These are phyloP conservation scores for Diaporthe capsici DNA, from an alignment of 2,329 filamentous ascomycete species.

Conservation along the genomic window DNA sequence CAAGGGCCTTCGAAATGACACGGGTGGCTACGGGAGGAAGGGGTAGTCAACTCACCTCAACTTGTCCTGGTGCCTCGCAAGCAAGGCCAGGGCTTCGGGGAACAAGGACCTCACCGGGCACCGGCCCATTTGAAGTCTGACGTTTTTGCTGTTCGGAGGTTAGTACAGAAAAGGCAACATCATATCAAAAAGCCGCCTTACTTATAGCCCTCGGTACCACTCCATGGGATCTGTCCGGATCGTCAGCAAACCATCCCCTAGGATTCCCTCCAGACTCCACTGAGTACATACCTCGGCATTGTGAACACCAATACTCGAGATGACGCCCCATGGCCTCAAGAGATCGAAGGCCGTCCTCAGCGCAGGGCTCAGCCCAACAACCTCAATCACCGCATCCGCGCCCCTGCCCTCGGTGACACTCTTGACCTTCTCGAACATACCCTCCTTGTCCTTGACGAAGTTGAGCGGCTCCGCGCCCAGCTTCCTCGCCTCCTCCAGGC, in stretches of 20 bases:
- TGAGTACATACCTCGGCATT: conserved; percentile 74
- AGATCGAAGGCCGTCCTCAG: conserved; percentile 80
- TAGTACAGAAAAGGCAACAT: conserved; percentile 39
- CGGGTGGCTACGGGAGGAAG: neutral
- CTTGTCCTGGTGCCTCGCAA: conserved; percentile 76
- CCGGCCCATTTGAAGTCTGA: conserved; percentile 81
- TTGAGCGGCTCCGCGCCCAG: conserved; percentile 89
- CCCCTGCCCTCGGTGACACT: conserved; percentile 84
- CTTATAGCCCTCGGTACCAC: conserved; percentile 73
- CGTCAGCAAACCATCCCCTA: neutral
- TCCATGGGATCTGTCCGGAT: conserved; percentile 72
- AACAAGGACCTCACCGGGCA: conserved; percentile 83
- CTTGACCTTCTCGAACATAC: conserved; percentile 77
- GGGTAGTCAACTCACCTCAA: conserved; percentile 69
- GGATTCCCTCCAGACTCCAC: neutral
- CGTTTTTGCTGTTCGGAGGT: conserved; percentile 71
- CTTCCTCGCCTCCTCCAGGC: conserved; percentile 79
- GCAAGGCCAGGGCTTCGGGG: conserved; percentile 72
- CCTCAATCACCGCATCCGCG: conserved; percentile 87
- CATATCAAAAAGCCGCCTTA: conserved; percentile 49
- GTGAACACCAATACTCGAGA: conserved; percentile 83
- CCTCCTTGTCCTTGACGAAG: conserved; percentile 76
- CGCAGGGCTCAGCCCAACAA: conserved; percentile 79
- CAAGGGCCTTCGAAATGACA: conserved; percentile 42
- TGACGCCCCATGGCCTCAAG: conserved; percentile 79